These are phyloP conservation scores for Aspergillus saccharolyticus DNA, from an alignment of 495 filamentous ascomycete species.

Conservation along the genomic window DNA sequence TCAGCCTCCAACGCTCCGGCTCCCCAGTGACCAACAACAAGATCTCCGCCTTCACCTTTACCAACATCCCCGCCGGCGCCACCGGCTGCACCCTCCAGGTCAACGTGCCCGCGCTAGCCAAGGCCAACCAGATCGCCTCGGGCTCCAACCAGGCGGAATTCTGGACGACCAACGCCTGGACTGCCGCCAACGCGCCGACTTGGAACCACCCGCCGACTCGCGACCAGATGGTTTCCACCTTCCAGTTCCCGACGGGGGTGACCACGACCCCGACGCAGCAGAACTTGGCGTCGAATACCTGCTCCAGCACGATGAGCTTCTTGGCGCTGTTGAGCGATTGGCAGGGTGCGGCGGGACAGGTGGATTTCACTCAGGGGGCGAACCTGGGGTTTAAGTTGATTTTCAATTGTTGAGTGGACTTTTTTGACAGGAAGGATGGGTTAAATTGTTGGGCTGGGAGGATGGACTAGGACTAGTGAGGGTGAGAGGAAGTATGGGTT, in stretches of 20 bases:
- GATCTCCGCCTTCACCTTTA: slow-evolving; percentile 16
- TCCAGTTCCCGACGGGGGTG: slow-evolving; percentile 10
- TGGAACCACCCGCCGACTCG: slow-evolving; percentile 15
- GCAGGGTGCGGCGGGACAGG: slow-evolving; percentile 12
- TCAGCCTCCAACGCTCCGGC: slow-evolving; percentile 13
- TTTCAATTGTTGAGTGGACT: slow-evolving; percentile 15
- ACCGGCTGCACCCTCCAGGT: slow-evolving; percentile 19
- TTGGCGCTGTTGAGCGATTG: slow-evolving; percentile 10
- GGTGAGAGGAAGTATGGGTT: too few species aligned
- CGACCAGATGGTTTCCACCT: slow-evolving; percentile 5
- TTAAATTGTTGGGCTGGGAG: not conserved
- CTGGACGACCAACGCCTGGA: slow-evolving; percentile 14
- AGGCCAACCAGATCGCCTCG: slow-evolving; percentile 10
- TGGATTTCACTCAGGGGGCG: slow-evolving; percentile 10
- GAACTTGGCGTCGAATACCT: slow-evolving; percentile 9
- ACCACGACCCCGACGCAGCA: not conserved
- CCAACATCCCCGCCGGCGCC: slow-evolving; percentile 13
- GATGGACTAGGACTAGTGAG: too few species aligned
- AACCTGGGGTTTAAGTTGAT: slow-evolving; percentile 15
- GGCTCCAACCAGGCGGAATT: slow-evolving; percentile 15
- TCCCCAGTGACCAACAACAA: slow-evolving; percentile 1
- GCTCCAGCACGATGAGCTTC: slow-evolving; percentile 16
- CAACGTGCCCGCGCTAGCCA: slow-evolving; percentile 8
- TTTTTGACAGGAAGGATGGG: too few species aligned
- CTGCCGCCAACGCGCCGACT: slow-evolving; percentile 4